phyloP scores from a whole-genome alignment of 2,329 filamentous ascomycete species.

The Claviceps sp. region DNA sequence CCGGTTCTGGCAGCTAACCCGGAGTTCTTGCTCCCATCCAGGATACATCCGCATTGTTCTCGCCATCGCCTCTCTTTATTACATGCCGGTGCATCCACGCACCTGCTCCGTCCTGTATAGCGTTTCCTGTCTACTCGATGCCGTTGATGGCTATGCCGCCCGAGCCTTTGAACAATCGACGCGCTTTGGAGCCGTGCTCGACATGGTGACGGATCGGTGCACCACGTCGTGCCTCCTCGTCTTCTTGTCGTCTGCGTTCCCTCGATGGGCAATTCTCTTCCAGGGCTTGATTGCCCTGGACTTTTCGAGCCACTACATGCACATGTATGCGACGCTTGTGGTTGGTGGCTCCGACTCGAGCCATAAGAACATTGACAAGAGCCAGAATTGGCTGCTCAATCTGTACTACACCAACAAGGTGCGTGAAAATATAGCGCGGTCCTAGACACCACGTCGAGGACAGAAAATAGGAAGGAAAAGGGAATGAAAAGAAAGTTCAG shows the following conservation, averaged over 20 bases:
- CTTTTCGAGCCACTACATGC: constrained; percentile 93
- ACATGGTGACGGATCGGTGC: constrained; percentile 98
- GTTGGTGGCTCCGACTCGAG: constrained; percentile 70
- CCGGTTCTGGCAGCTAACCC: background rate
- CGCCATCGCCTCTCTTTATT: constrained; percentile 86
- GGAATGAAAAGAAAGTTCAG: background rate
- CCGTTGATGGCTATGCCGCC: constrained; percentile 87
- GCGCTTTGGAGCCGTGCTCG: constrained; percentile 87
- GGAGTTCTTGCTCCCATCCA: constrained; percentile 17
- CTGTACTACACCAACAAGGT: constrained; percentile 97
- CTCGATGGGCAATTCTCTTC: constrained; percentile 86
- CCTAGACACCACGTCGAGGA: too few relatives aligned
- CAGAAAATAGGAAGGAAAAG: too few relatives aligned
- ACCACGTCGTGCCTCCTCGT: constrained; percentile 91
- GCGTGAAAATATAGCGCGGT: constrained; percentile 18
- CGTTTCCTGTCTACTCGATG: constrained; percentile 88
- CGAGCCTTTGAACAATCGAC: constrained; percentile 72
- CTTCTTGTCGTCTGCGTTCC: constrained; percentile 88
- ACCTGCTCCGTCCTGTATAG: constrained; percentile 87
- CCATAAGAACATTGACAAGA: constrained; percentile 90
- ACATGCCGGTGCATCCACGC: constrained; percentile 97
- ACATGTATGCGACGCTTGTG: constrained; percentile 91
- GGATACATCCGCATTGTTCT: constrained; percentile 68
- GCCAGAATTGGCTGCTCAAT: constrained; percentile 78
- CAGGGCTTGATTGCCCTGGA: constrained; percentile 87